These are phyloP conservation scores for Rhododendron griersonianum DNA, from an alignment of 148 eudicot species.

Conservation along the genomic window DNA sequence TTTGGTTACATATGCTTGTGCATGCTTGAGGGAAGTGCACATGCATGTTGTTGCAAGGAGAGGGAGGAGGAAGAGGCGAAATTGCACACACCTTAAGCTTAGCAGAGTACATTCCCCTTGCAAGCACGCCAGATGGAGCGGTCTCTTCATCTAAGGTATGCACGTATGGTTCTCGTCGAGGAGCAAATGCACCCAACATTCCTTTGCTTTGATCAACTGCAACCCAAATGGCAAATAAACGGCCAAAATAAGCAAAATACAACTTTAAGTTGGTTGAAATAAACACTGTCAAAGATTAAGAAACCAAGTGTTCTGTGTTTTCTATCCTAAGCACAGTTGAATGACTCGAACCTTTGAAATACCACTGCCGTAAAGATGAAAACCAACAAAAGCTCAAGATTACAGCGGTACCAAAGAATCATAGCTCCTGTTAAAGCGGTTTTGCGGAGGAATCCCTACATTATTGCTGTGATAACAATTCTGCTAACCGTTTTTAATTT, in stretches of 20 bases:
- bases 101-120: slow-evolving; percentile 58
- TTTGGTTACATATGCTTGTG: not conserved
- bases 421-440: not conserved
- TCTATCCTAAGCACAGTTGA: not conserved
- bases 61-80: not conserved
- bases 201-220: slow-evolving; percentile 57
- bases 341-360: not conserved
- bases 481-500: not conserved
- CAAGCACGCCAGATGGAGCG: slow-evolving; percentile 63
- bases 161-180: slow-evolving; percentile 46
- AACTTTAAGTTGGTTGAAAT: not conserved
- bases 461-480: not conserved
- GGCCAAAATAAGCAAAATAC: not conserved
- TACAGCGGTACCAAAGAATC: not conserved
- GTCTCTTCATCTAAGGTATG: slow-evolving; percentile 55
- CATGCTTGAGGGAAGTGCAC: not conserved
- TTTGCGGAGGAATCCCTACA: not conserved
- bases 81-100: slow-evolving; percentile 41
- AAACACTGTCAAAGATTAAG: not conserved
- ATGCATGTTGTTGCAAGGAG: not conserved
- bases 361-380: not conserved
- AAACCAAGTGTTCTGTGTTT: not conserved
- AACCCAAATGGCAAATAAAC: slow-evolving; percentile 15
- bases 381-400: not conserved
- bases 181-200: slow-evolving; percentile 72